Percentiles rank a stretch among this genome's conserved stretches.
These are phyloP conservation scores for Hymenoscyphus salicellus DNA, from an alignment of 2,329 filamentous ascomycete species.

Conservation along the genomic window DNA sequence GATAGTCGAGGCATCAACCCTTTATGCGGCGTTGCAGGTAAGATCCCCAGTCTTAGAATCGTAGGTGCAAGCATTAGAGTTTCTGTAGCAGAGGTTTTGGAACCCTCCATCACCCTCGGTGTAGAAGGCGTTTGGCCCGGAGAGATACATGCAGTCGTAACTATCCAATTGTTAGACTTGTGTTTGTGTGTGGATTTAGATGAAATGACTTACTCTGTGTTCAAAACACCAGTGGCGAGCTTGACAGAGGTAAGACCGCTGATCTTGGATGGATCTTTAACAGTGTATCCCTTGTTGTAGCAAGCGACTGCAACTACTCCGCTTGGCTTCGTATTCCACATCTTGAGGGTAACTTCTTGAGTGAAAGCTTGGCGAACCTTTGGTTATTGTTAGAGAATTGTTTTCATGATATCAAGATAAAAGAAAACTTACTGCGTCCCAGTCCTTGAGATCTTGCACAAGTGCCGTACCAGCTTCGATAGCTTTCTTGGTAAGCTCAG, in stretches of 20 bases:
- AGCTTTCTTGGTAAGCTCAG: conserved; percentile 1
- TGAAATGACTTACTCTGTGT: neutral
- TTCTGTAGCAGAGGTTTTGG: conserved; percentile 2
- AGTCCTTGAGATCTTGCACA: neutral
- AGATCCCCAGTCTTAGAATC: conserved; percentile 2
- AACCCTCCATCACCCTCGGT: neutral
- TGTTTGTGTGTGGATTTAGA: neutral
- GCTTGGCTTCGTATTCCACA: conserved; percentile 2
- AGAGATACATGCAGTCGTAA: conserved; percentile 7
- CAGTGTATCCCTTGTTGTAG: conserved; percentile 1
- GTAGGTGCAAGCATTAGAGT: neutral
- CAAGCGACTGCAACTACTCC: neutral
- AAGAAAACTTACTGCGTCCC: neutral
- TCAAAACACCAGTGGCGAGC: neutral
- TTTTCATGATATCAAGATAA: neutral
- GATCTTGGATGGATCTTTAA: neutral
- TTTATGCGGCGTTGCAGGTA: neutral
- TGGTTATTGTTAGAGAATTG: neutral
- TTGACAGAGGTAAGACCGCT: conserved; percentile 2
- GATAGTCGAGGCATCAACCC: too few species aligned
- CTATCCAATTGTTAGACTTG: neutral
- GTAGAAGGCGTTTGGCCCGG: neutral
- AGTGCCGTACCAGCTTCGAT: neutral
- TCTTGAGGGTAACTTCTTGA: neutral
- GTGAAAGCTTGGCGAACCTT: conserved; percentile 4